Evolutionary conservation across 768 basidiomycete species (phyloP), one percentile per base, ranked within the genome.

Genomic region (Boletellus sp.): DNA sequence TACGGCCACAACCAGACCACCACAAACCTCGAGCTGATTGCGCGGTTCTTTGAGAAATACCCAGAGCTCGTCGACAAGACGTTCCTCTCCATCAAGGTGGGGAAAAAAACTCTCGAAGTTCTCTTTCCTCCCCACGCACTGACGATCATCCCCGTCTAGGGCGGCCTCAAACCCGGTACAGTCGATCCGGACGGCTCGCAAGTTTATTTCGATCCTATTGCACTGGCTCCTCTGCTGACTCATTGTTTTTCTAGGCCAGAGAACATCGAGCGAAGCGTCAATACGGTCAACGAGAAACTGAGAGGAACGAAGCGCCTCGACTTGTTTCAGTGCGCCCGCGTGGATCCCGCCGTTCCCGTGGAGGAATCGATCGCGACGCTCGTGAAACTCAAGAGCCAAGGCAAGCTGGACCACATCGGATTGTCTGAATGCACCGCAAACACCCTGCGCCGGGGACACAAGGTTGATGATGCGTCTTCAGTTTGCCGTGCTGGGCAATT

Each of bases 261-360:
- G 43, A 74, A 73, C 57, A 62, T 82, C 10, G 68, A 75, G 13
- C 59, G 69, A 19, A 79, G 81, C 48, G 69, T 83, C n/a, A 64
- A 72, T 20, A 62, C 65, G 20, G 70, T 77, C 58, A 70, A 74
- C 44, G 66, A 63, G 3, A 70, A 70, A 12, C 69, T 85, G 6
- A 72, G 78, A 1, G 74, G 75, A n/a, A 75, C 69, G 47, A 81
- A 80, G 67, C 75, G 71, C 50, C 59, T 85, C 49, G 85, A 87
- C 62, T 63, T 87, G 3, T 88, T 78, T 62, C 66, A 85, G 61
- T 65, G 69, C 20, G 77, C 80, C 2, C 72, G 80, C 6, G 66
- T 78, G n/a, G 78, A 80, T 28, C 56, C 57, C 6, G 71, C 65
- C 2, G 56, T 70, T 9, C 50, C 76, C 0, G 58, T 84, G 51